A percentile compares a stretch with the other conserved stretches of the same genome.
phyloP scores from a whole-genome alignment of 73 alveolate genomes.

The Paramecium sexaurelia region DNA sequence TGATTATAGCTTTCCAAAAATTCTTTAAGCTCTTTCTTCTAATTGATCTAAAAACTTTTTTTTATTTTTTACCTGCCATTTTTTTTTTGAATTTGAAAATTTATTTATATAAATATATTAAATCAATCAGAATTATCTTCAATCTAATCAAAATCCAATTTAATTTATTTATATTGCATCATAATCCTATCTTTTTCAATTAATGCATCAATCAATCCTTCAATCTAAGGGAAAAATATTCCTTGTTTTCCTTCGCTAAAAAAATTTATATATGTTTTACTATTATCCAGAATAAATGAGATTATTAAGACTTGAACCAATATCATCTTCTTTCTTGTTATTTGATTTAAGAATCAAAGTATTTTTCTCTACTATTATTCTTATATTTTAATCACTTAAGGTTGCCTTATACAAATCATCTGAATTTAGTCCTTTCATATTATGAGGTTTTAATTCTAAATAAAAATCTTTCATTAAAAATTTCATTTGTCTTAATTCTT shows the following conservation, averaged over 20 bases:
- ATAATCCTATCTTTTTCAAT: neutral
- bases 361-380: conserved; percentile 34
- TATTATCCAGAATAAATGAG: conserved; percentile 44
- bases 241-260: conserved; percentile 49
- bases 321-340: conserved; percentile 44
- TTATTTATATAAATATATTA: neutral
- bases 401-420: conserved; percentile 46
- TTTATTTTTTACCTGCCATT: conserved; percentile 47
- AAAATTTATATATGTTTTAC: neutral
- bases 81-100: conserved; percentile 30
- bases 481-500: conserved; percentile 18
- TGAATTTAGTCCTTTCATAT: neutral
- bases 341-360: neutral
- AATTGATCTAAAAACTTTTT: neutral
- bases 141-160: neutral
- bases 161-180: neutral
- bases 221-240: conserved; percentile 42
- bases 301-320: conserved; percentile 49
- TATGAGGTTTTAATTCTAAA: conserved; percentile 18
- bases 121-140: conserved; percentile 51
- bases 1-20: conserved; percentile 45
- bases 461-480: conserved; percentile 40
- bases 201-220: conserved; percentile 25
- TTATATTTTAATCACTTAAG: conserved; percentile 14
- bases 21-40: conserved; percentile 56